A percentile compares a stretch with the other conserved stretches of the same genome.
Conservation (phyloP, 768 basidiomycete genomes). For the Trametes maxima region DNA sequence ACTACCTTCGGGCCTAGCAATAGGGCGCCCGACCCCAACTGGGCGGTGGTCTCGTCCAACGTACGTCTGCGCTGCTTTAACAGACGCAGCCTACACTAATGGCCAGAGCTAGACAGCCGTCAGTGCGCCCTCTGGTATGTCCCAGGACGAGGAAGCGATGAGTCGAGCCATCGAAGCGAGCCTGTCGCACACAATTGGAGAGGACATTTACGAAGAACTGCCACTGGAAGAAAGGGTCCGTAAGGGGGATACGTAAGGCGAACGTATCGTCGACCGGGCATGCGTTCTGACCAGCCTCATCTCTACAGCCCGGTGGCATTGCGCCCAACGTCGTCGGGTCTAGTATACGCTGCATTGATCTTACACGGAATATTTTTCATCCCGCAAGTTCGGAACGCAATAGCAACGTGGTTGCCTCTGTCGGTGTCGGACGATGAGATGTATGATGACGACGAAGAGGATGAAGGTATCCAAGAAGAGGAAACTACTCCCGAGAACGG, state of each 20-base stretch:
- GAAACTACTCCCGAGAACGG: conserved; percentile 19
- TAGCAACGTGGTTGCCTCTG: conserved; percentile 41
- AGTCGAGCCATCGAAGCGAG: conserved; percentile 75
- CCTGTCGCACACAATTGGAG: conserved; percentile 44
- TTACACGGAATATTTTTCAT: conserved; percentile 67
- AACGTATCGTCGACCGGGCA: too few species aligned
- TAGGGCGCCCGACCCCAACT: conserved; percentile 62
- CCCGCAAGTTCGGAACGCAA: conserved; percentile 62
- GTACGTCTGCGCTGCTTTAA: conserved; percentile 39
- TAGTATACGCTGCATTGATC: conserved; percentile 64
- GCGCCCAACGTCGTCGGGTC: conserved; percentile 53
- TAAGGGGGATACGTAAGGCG: conserved; percentile 56
- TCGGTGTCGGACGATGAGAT: conserved; percentile 15
- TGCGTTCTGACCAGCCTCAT: not conserved
- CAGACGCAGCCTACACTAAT: not conserved
- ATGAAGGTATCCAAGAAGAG: too few species aligned
- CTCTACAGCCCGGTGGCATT: conserved; percentile 65
- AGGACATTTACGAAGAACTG: conserved; percentile 53
- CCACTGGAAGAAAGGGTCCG: conserved; percentile 56
- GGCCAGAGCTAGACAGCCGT: conserved; percentile 36
- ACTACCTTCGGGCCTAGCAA: conserved; percentile 60
- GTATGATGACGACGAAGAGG: not conserved
- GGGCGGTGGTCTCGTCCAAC: conserved; percentile 72
- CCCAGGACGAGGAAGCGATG: conserved; percentile 62
- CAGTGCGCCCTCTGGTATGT: conserved; percentile 35